Evolutionary conservation across 257 asterid genomes (phyloP).

Genomic region (Salvia rosmarinus): DNA sequence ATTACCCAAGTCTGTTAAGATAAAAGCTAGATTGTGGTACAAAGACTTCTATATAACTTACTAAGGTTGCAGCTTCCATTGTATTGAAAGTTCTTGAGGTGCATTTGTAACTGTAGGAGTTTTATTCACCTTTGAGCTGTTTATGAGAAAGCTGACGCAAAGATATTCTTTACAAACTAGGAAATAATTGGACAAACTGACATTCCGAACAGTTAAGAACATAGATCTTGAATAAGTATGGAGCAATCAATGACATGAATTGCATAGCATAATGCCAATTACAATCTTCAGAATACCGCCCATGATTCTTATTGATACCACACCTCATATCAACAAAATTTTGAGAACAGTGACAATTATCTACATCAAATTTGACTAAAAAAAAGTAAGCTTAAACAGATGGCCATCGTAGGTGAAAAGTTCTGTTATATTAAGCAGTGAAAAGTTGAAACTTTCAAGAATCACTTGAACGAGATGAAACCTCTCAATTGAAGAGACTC

Average conservation of each 20-base stretch:
- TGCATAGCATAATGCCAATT: background rate
- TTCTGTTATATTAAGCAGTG: background rate
- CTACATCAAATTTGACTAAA: background rate
- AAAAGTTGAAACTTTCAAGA: background rate
- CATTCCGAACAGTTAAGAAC: background rate
- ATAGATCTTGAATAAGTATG: background rate
- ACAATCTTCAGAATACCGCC: background rate
- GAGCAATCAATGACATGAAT: background rate
- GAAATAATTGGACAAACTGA: background rate
- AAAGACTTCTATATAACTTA: background rate
- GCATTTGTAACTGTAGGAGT: background rate
- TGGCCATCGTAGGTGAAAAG: background rate
- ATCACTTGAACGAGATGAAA: background rate
- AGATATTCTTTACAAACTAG: background rate
- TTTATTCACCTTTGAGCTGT: background rate
- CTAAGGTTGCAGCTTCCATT: background rate
- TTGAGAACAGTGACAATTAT: constrained; percentile 1
- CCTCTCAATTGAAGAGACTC: background rate
- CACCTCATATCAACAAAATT: constrained; percentile 7
- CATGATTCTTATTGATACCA: background rate
- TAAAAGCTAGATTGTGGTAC: background rate
- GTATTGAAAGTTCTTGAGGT: background rate
- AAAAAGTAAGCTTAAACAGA: background rate
- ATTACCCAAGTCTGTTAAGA: background rate
- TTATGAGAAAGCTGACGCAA: background rate